Conservation (phyloP, 139 green algal species). For the Zygnema circumcarinatum region DNA sequence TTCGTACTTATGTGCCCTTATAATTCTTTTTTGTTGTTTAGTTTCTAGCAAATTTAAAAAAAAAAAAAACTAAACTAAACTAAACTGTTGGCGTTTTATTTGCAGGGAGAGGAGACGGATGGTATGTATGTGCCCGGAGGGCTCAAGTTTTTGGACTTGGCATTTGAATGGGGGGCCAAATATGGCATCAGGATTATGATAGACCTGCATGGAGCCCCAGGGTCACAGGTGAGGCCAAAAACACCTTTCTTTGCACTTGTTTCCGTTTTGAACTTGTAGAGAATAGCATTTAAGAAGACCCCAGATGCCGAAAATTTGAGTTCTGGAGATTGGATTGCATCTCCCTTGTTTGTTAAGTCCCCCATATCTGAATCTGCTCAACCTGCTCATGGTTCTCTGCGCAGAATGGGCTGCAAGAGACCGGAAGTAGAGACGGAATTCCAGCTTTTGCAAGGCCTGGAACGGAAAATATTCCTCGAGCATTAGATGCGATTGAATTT, state of each 20-base stretch:
- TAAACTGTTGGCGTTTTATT: too few relatives aligned
- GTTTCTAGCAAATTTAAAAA: too few relatives aligned
- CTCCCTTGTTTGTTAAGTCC: too few relatives aligned
- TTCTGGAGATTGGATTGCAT: too few relatives aligned
- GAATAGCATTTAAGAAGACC: too few relatives aligned
- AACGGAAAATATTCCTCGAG: neutral
- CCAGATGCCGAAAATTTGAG: too few relatives aligned
- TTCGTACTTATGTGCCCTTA: neutral
- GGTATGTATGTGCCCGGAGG: neutral
- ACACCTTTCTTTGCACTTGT: too few relatives aligned
- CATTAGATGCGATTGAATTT: neutral
- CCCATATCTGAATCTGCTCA: too few relatives aligned
- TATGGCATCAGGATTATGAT: neutral
- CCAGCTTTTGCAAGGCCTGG: neutral
- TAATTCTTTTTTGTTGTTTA: too few relatives aligned
- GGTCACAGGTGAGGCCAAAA: neutral
- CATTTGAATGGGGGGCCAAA: slow-evolving; percentile 1
- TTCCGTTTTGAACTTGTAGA: too few relatives aligned
- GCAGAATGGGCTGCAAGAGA: neutral
- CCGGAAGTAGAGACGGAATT: neutral
- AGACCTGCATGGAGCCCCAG: neutral
- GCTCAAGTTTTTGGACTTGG: slow-evolving; percentile 4
- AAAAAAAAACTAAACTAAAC: too few relatives aligned
- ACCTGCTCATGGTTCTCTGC: too few relatives aligned
- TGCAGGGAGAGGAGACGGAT: slow-evolving; percentile 10